Evolutionary conservation across 495 filamentous ascomycete genomes (phyloP).

Genomic region (Neurospora tetrasperma): DNA sequence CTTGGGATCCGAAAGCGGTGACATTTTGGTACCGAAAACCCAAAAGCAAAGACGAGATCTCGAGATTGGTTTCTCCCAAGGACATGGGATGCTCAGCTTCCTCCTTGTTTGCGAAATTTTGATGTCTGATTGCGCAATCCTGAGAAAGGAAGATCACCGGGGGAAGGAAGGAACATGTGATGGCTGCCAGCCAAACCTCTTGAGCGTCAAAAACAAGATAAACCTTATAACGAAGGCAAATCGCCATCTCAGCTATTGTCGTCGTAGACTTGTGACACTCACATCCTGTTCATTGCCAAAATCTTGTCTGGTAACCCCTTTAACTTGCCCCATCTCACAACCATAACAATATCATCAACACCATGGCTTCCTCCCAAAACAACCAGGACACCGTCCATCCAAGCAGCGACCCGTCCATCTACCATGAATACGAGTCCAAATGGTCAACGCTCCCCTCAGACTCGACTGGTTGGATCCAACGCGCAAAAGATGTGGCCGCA

Average conservation of each 20-base stretch:
- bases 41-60: neutral
- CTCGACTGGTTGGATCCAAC: conserved; percentile 36
- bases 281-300: neutral
- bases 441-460: conserved; percentile 37
- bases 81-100: neutral
- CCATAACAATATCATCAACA: neutral
- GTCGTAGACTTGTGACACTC: neutral
- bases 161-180: neutral
- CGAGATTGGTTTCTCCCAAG: neutral
- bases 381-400: conserved; percentile 13
- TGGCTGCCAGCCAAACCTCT: neutral
- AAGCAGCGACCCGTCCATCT: conserved; percentile 41
- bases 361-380: neutral
- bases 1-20: neutral
- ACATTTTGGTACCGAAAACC: neutral
- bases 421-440: conserved; percentile 35
- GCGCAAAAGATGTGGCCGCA: conserved; percentile 43
- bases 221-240: neutral
- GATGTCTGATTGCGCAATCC: neutral
- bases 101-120: neutral
- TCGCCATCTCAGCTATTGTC: neutral
- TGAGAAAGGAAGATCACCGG: neutral
- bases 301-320: neutral
- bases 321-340: neutral
- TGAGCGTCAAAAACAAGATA: neutral